Percentiles rank a stretch among this genome's conserved stretches.
These are phyloP conservation scores for Microcyclosporella mali DNA, from an alignment of 2,329 filamentous ascomycete species.

Conservation along the genomic window DNA sequence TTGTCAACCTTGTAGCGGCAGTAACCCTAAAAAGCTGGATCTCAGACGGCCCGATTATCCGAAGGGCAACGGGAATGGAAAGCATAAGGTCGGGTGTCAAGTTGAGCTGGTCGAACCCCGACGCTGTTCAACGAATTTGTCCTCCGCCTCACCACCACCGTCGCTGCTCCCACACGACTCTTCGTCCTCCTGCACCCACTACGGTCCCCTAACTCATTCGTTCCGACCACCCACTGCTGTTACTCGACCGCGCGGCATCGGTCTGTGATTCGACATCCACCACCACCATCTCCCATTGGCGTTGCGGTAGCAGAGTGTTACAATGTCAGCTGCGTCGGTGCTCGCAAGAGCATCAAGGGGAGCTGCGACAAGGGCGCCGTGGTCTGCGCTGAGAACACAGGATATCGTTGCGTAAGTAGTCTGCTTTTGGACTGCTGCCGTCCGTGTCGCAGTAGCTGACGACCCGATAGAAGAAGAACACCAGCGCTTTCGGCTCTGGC, in stretches of 20 bases:
- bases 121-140: too few species aligned
- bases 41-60: too few species aligned
- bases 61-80: too few species aligned
- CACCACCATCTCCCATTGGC: neutral
- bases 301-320: conserved; percentile 20
- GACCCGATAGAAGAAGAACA: conserved; percentile 33
- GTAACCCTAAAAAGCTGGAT: too few species aligned
- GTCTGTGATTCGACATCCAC: conserved; percentile 1
- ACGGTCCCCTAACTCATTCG: neutral
- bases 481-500: conserved; percentile 55
- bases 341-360: conserved; percentile 39
- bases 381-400: conserved; percentile 29
- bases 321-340: conserved; percentile 50
- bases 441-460: conserved; percentile 5
- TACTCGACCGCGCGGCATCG: conserved; percentile 5
- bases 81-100: too few species aligned
- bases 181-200: too few species aligned
- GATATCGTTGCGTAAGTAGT: conserved; percentile 32
- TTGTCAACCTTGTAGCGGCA: too few species aligned
- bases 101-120: too few species aligned
- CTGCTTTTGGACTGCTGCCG: neutral
- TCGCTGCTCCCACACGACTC: too few species aligned
- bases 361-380: conserved; percentile 10
- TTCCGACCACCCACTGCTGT: neutral
- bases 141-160: too few species aligned